Conservation (phyloP, 306 rosid species). For the Crotalaria pallida region DNA sequence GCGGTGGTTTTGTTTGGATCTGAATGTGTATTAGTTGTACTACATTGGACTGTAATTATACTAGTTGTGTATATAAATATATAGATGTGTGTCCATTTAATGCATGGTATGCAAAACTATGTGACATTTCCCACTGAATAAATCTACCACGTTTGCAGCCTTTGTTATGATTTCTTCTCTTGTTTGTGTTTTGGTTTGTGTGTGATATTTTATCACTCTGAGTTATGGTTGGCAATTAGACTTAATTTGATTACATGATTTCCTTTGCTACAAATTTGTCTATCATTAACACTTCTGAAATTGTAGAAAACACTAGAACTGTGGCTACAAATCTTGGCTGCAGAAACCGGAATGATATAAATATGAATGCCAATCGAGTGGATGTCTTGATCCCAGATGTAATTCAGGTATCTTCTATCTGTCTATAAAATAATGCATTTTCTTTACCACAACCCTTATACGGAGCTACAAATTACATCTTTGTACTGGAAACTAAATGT, state of each 20-base stretch:
- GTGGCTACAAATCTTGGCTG: slow-evolving; percentile 94
- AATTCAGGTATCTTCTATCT: slow-evolving; percentile 59
- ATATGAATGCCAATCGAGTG: slow-evolving; percentile 43
- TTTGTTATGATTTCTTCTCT: neutral
- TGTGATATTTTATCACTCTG: neutral
- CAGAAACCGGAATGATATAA: slow-evolving; percentile 38
- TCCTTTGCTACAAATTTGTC: neutral
- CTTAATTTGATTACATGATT: slow-evolving; percentile 15
- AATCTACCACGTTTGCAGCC: neutral
- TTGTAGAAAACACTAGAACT: slow-evolving; percentile 78
- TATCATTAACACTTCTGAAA: slow-evolving; percentile 11
- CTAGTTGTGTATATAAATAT: neutral
- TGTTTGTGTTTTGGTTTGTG: neutral
- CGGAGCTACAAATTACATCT: no score
- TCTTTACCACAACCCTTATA: no score
- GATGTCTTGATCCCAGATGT: slow-evolving; percentile 91
- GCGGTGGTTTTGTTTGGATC: neutral
- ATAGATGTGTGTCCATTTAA: neutral
- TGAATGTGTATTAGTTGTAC: neutral
- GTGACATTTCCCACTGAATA: neutral
- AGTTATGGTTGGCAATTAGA: neutral
- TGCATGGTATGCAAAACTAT: neutral
- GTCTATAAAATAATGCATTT: neutral
- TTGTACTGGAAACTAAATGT: no score
- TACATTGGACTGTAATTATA: neutral